phyloP scores from a whole-genome alignment of 1,139 yeast genomes.

The Yamadazyma sp. region DNA sequence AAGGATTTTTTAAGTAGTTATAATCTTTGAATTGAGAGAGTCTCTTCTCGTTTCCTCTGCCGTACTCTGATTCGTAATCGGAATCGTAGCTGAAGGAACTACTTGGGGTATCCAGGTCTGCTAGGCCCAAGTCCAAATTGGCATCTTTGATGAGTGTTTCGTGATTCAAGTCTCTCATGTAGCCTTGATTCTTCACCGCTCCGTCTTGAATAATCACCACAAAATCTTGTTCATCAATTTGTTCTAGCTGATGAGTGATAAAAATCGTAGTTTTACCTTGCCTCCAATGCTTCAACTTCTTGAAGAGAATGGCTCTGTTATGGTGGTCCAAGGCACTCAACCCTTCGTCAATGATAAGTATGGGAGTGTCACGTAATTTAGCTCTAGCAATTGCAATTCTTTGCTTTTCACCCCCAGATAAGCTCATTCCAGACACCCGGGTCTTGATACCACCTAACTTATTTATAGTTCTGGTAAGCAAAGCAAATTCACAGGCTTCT shows the following conservation, averaged over 20 bases:
- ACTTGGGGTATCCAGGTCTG: background rate
- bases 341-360: constrained; percentile 82
- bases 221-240: constrained; percentile 53
- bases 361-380: constrained; percentile 63
- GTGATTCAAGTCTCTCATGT: constrained; percentile 12
- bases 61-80: constrained; percentile 1
- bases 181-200: constrained; percentile 33
- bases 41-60: constrained; percentile 3
- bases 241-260: constrained; percentile 73
- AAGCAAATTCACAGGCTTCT: constrained; percentile 54
- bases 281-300: constrained; percentile 60
- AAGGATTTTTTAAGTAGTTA: constrained; percentile 26
- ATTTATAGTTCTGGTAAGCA: constrained; percentile 45
- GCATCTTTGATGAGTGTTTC: constrained; percentile 15
- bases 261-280: constrained; percentile 69
- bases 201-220: constrained; percentile 65
- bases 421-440: constrained; percentile 44
- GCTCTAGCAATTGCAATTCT: constrained; percentile 84
- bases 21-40: constrained; percentile 10
- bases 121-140: constrained; percentile 3
- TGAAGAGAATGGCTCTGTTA: constrained; percentile 45
- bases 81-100: constrained; percentile 1
- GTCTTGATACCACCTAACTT: constrained; percentile 60
- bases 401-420: constrained; percentile 95
- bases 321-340: constrained; percentile 72